These are phyloP conservation scores for Yarrowia sp. DNA, from an alignment of 805 yeast genomes.

Conservation along the genomic window DNA sequence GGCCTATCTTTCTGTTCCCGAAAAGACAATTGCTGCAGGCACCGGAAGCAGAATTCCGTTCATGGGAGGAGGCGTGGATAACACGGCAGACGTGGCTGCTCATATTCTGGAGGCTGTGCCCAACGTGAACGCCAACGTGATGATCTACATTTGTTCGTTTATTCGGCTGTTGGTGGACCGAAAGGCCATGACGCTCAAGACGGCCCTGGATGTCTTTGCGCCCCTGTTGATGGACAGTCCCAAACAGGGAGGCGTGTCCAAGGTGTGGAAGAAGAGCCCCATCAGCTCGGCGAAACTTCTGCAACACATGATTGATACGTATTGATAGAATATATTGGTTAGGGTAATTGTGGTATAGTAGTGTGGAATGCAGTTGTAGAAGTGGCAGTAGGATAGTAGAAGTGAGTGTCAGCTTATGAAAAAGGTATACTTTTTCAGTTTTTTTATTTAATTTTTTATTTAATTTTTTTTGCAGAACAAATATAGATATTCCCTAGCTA, in stretches of 20 bases:
- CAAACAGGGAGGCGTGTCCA: conserved; percentile 10
- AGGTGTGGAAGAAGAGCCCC: conserved; percentile 13
- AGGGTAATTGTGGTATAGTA: too few species aligned
- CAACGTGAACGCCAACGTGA: conserved; percentile 43
- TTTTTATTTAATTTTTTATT: too few species aligned
- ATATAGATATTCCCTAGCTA: too few species aligned
- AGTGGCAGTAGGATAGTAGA: too few species aligned
- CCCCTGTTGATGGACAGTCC: conserved; percentile 33
- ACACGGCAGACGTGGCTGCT: conserved; percentile 34
- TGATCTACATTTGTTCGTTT: conserved; percentile 43
- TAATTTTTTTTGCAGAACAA: too few species aligned
- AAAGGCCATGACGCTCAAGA: conserved; percentile 32
- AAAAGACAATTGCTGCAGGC: conserved; percentile 28
- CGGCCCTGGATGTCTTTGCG: conserved; percentile 37
- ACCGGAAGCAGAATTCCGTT: not conserved
- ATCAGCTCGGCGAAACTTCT: not conserved
- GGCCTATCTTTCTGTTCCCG: conserved; percentile 31
- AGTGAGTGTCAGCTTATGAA: too few species aligned
- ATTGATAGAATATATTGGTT: not conserved
- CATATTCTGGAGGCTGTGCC: conserved; percentile 43
- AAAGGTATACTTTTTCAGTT: too few species aligned
- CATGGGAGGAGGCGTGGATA: conserved; percentile 13
- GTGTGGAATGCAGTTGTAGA: too few species aligned
- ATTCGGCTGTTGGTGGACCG: conserved; percentile 37
- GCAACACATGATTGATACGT: conserved; percentile 17